Evolutionary conservation across 805 yeast species (phyloP), one percentile per base, ranked within the genome.

Genomic region (Saccharomycopsis babjevae): DNA sequence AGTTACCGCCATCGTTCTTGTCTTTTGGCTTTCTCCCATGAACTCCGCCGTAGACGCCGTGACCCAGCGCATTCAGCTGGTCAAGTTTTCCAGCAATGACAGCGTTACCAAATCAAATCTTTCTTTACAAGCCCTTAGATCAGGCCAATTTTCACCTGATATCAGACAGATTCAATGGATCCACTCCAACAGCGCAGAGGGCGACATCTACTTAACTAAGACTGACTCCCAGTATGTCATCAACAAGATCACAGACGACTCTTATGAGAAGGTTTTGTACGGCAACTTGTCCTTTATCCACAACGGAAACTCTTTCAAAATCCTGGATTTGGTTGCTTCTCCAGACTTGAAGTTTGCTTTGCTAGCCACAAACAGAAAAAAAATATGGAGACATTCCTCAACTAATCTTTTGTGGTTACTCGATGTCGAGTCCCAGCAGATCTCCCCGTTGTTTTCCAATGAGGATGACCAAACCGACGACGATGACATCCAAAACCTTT

Each of bases 161-260:
- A 71, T 68, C 57, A 80, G 81, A 63, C 70, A 79, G 8, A 75
- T 89, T 38, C 93, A 87, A 70, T 89, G 96, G 96, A 81, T 89
- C 54, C 68, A 68, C 59, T 72, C 77, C 0, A 67, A 70, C 11
- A 74, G 72, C 22, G 82, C 83, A 1, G 76, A 76, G 28, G 80
- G 86, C 0, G 96, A 96, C 5, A 79, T 89, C 7, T 89, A 80
- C 69, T 78, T 88, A 34, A 78, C 81, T 1, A 73, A 74, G 42
- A 76, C 76, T 15, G 70, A 77, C 40, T 74, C 75, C 22, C 72
- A 74, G n/a, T 86, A 86, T 65, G 68, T 80, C 2, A 78, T 88
- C 36, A 83, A 81, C 59, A 62, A 65, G 30, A 66, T 66, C 22
- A 61, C 61, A n/a, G 66, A 66, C 20, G 46, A 81, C 20, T 74